Base-by-base conservation (phyloP, 768 basidiomycete genomes). In the Baorangia bicolor region DNA sequence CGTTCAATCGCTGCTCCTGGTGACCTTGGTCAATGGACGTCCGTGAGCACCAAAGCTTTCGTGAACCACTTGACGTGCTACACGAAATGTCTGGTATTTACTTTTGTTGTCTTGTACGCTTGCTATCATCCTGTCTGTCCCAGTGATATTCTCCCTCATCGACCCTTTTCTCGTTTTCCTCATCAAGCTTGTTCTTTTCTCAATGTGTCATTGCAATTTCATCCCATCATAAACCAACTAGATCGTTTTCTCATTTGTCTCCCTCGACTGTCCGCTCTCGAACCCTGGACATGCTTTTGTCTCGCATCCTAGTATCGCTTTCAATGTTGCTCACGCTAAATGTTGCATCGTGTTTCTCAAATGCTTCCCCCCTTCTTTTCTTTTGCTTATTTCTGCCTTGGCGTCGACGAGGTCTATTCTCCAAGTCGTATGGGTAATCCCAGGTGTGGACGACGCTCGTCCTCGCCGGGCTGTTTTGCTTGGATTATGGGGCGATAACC, bases 241-340 rank as follows among this genome's bases (percentile, higher is more conserved):
- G 8, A 23, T 51, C n/a, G 8, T 7, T 30, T 31, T 34, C 25
- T 41, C 37, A 8, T 43, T 27, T 44, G 12, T 44, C 30, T 30
- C 21, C 28, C 21, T 43, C 46, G 18, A 12, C n/a, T n/a, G 25
- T 35, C 14, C 9, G 39, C 25, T 59, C 35, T 59, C 57, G 12
- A n/a, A 41, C 27, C 16, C 50, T 7, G 47, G 35, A 55, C 21
- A 33, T 52, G 21, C 12, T 34, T 27, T 44, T 50, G n/a, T 33
- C 33, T 42, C 40, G 31, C 43, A 48, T 48, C 13, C 23, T 25
- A 20, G 23, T 55, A 6, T 49, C 28, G 31, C 54, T 65, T 38
- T 52, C 23, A 8, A 9, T 34, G 52, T 47, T 20, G 21, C 11
- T 59, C 23, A 34, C 10, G 31, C 18, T 62, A 16, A 39, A 31